Evolutionary conservation across 306 rosid genomes (phyloP).

Genomic region (Abrus pulchellus): DNA sequence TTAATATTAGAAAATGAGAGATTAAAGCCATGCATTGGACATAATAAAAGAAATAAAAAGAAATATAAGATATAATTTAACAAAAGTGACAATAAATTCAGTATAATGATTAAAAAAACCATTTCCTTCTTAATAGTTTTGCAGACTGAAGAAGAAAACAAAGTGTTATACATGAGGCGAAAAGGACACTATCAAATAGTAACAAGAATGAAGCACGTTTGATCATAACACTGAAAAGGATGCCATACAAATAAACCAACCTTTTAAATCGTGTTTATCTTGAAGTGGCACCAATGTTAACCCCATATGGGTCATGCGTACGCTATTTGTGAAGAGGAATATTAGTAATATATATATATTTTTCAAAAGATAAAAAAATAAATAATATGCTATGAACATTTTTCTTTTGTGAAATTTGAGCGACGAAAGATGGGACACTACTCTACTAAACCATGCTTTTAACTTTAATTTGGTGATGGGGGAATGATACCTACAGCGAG

Average conservation of each 20-base stretch:
- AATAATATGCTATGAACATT: too few species aligned
- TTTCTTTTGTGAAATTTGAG: neutral
- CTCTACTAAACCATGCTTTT: neutral
- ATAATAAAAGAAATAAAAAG: too few species aligned
- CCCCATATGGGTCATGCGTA: neutral
- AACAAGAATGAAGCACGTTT: neutral
- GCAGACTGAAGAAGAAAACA: neutral
- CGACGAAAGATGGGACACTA: neutral
- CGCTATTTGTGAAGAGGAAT: neutral
- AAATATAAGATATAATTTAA: too few species aligned
- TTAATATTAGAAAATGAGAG: too few species aligned
- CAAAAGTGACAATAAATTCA: too few species aligned
- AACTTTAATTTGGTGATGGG: constrained; percentile 6
- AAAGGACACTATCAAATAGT: neutral
- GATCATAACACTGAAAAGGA: neutral
- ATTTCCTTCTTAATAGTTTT: too few species aligned
- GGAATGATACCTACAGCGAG: neutral
- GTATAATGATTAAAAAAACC: too few species aligned
- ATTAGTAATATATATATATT: too few species aligned
- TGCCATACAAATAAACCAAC: neutral
- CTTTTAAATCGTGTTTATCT: neutral
- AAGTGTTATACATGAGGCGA: neutral
- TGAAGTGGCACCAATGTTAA: neutral
- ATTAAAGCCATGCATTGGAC: too few species aligned
- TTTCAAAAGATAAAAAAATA: too few species aligned